These are phyloP conservation scores for Pythium plurisporium DNA, from an alignment of 352 stramenopile genomes.

Conservation along the genomic window DNA sequence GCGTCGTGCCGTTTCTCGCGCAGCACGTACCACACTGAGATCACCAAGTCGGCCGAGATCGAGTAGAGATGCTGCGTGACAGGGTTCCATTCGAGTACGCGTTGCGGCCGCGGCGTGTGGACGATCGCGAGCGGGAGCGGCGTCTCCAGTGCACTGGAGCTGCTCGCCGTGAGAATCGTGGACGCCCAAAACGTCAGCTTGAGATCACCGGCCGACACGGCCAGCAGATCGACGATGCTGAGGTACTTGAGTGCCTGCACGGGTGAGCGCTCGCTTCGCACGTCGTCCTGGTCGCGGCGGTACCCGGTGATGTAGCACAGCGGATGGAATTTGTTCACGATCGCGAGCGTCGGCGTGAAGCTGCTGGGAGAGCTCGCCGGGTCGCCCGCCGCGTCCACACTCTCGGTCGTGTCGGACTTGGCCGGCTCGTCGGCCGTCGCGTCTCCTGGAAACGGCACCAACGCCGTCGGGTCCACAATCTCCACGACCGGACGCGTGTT, in stretches of 20 bases:
- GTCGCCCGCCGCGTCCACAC: not conserved
- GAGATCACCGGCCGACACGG: slow-evolving; percentile 65
- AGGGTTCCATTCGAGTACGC: slow-evolving; percentile 67
- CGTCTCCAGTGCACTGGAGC: slow-evolving; percentile 56
- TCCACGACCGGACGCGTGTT: slow-evolving; percentile 62
- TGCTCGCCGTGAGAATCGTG: slow-evolving; percentile 54
- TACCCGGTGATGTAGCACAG: slow-evolving; percentile 66
- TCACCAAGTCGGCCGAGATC: slow-evolving; percentile 66
- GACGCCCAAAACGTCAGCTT: slow-evolving; percentile 78
- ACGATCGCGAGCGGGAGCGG: slow-evolving; percentile 58
- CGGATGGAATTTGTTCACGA: slow-evolving; percentile 72
- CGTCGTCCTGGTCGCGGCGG: slow-evolving; percentile 68
- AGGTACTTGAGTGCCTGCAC: slow-evolving; percentile 75
- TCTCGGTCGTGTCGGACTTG: not conserved
- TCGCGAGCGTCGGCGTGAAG: slow-evolving; percentile 38
- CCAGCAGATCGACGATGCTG: slow-evolving; percentile 49
- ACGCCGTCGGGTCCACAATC: slow-evolving; percentile 43
- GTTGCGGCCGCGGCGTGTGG: slow-evolving; percentile 60
- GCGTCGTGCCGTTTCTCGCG: slow-evolving; percentile 30
- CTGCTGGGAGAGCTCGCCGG: slow-evolving; percentile 6
- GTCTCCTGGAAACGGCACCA: slow-evolving; percentile 36
- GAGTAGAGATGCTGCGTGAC: slow-evolving; percentile 52
- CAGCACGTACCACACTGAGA: slow-evolving; percentile 56
- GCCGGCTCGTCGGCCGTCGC: slow-evolving; percentile 13
- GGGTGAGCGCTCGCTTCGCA: slow-evolving; percentile 68